These are phyloP conservation scores for Fagus crenata DNA, from an alignment of 306 rosid species.

Conservation along the genomic window DNA sequence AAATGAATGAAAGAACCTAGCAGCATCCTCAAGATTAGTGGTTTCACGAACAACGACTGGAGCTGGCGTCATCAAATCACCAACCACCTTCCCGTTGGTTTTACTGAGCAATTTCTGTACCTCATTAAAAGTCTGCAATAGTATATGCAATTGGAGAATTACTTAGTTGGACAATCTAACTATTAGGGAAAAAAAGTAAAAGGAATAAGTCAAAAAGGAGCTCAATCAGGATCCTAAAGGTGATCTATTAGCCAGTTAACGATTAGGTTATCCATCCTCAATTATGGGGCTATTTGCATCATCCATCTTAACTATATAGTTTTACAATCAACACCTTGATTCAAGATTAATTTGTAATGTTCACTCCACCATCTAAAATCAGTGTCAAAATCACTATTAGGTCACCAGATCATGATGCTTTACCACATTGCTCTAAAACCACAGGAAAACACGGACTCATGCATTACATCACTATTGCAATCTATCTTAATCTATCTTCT, in stretches of 20 bases:
- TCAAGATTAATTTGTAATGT: too few species aligned
- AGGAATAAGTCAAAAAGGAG: not conserved
- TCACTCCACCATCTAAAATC: too few species aligned
- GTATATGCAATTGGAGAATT: not conserved
- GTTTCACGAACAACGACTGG: conserved; percentile 87
- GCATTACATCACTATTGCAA: too few species aligned
- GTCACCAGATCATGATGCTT: not conserved
- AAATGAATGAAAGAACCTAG: conserved; percentile 53
- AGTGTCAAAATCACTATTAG: too few species aligned
- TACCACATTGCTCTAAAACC: not conserved
- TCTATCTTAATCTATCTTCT: too few species aligned
- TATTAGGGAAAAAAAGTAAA: accelerated
- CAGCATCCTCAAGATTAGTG: conserved; percentile 94
- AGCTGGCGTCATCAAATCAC: conserved; percentile 88
- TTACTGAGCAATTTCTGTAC: conserved; percentile 79
- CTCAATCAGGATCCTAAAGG: not conserved
- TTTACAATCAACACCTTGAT: too few species aligned
- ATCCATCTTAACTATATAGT: too few species aligned
- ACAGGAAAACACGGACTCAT: too few species aligned
- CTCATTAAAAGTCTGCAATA: conserved; percentile 86
- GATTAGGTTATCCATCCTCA: not conserved
- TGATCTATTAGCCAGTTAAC: not conserved
- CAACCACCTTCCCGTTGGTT: conserved; percentile 80
- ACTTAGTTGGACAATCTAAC: conserved; percentile 7
- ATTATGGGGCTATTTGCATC: too few species aligned